These are phyloP conservation scores for Boletus tomentosulus DNA, from an alignment of 768 basidiomycete genomes.

Conservation along the genomic window DNA sequence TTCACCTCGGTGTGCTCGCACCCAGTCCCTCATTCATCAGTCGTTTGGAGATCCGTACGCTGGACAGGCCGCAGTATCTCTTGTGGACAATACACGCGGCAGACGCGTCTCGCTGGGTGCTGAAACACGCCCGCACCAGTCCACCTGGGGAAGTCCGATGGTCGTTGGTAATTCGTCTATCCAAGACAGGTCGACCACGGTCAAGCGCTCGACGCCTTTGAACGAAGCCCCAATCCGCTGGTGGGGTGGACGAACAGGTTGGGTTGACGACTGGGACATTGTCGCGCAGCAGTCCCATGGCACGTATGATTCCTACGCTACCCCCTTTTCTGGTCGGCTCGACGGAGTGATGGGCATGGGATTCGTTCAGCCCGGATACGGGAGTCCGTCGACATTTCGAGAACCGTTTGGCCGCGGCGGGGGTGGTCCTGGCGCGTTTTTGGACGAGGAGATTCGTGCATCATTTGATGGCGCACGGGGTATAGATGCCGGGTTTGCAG, in stretches of 20 bases:
- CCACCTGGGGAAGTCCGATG: background rate
- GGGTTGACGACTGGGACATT: conserved; percentile 19
- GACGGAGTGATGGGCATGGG: background rate
- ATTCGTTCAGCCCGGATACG: background rate
- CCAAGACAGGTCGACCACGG: background rate
- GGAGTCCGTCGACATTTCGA: background rate
- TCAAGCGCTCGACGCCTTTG: conserved; percentile 12
- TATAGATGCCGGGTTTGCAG: background rate
- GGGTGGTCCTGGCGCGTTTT: conserved; percentile 6
- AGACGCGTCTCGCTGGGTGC: conserved; percentile 9
- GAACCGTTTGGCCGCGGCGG: conserved; percentile 3
- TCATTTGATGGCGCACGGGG: conserved; percentile 9
- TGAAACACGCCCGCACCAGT: background rate
- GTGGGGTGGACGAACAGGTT: conserved; percentile 17
- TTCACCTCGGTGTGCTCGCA: conserved; percentile 10
- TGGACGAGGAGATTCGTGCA: conserved; percentile 20
- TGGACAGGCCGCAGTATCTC: background rate
- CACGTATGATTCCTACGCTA: background rate
- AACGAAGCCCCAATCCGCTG: conserved; percentile 18
- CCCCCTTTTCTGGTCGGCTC: background rate
- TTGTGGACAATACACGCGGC: background rate
- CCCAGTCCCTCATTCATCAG: conserved; percentile 17
- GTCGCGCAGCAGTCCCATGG: background rate
- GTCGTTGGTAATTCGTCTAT: background rate
- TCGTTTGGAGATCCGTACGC: conserved; percentile 4